phyloP scores from a whole-genome alignment of 176 grass and related monocot species.

The Triticum timopheevii region DNA sequence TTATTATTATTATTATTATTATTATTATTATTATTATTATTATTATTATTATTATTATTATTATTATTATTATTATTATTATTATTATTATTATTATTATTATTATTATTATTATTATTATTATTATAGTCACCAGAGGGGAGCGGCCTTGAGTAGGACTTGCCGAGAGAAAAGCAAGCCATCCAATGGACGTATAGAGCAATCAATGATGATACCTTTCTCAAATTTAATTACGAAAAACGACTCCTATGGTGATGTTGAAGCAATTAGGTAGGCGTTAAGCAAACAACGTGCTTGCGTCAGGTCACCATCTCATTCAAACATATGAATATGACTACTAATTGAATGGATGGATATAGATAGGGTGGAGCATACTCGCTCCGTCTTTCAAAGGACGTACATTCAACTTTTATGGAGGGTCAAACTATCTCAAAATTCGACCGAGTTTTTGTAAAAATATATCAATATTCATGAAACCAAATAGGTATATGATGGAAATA shows the following conservation, averaged over 20 bases:
- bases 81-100: no score
- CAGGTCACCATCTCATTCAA: background rate
- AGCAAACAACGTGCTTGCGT: background rate
- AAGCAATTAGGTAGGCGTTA: constrained; percentile 37
- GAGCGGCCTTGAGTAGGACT: background rate
- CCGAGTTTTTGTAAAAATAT: no score
- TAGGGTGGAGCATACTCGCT: background rate
- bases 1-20: no score
- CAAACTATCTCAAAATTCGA: no score
- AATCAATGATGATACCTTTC: no score
- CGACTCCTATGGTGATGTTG: background rate
- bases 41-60: no score
- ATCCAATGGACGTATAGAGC: background rate
- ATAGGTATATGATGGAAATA: no score
- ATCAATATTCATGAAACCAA: no score
- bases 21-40: background rate
- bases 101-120: no score
- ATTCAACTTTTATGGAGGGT: no score
- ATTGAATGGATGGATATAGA: background rate
- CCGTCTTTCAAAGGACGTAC: no score
- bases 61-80: no score
- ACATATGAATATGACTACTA: background rate
- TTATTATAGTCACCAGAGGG: background rate
- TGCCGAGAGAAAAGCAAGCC: background rate
- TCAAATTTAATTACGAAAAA: background rate